phyloP scores from a whole-genome alignment of 73 alveolate species.

The Tetrahymena elliotti region DNA sequence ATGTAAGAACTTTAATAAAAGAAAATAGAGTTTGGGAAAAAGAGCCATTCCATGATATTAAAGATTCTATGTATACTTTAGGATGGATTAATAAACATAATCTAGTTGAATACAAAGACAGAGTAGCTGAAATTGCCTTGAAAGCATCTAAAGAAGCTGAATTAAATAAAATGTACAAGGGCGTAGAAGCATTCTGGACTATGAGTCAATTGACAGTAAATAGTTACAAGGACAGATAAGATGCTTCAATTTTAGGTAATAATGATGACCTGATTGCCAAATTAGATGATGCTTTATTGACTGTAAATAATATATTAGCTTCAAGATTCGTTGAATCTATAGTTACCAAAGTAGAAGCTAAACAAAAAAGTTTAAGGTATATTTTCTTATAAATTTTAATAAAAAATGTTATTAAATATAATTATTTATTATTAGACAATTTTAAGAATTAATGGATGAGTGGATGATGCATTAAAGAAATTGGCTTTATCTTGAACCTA shows the following conservation, averaged over 20 bases:
- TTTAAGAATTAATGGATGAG: conserved; percentile 46
- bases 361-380: conserved; percentile 3
- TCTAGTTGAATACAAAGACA: conserved; percentile 31
- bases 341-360: conserved; percentile 17
- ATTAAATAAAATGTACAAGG: conserved; percentile 36
- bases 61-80: conserved; percentile 39
- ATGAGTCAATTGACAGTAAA: conserved; percentile 10
- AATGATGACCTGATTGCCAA: conserved; percentile 35
- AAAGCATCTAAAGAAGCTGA: conserved; percentile 45
- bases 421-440: conserved; percentile 17
- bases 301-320: conserved; percentile 39
- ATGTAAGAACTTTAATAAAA: conserved; percentile 11
- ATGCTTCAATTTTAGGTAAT: conserved; percentile 27
- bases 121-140: conserved; percentile 45
- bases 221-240: conserved; percentile 28
- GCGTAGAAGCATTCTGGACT: conserved; percentile 47
- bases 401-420: background rate
- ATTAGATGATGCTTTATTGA: conserved; percentile 48
- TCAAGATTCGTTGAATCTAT: conserved; percentile 48
- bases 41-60: conserved; percentile 3
- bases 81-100: conserved; percentile 18
- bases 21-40: conserved; percentile 7
- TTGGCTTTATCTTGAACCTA: conserved; percentile 72
- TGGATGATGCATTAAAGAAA: conserved; percentile 64
- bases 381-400: background rate